Base-by-base conservation (phyloP, 2,329 filamentous ascomycete species). In the Juglanconis oblonga region DNA sequence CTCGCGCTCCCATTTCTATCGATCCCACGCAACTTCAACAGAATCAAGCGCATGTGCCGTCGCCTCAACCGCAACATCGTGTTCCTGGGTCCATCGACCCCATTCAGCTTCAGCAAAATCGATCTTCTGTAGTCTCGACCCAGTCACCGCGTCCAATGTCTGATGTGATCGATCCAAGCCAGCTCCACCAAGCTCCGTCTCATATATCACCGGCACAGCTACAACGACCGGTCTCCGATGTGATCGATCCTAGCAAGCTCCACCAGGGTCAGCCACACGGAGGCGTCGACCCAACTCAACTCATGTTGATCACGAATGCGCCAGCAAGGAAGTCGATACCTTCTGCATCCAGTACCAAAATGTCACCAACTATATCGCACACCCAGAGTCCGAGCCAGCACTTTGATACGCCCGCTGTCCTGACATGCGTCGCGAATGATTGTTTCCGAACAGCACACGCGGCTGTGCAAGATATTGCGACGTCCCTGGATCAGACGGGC, bases 401-500 rank as follows among this genome's bases (percentile, higher is more conserved):
- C 8, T 70, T 79, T 8, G 83, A 85, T 58, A 81, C 80, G 0
- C 76, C 83, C 3, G 77, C 86, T 2, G 75, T 92, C 8, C 77
- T 93, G 59, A 77, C 91, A 7, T 83, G 83, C n/a, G 79, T 92
- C 13, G 89, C 89, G 2, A 89, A 94, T 67, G 89, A 94, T 65
- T 92, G 90, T 67, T 85, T 93, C 55, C 76, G 77, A 32, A 87
- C 86, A 56, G 90, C 90, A 14, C 84, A 87, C 62, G 72, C 73
- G 2, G 79, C 85, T 60, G 80, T 80, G 1, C 74, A 79, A 3
- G 67, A 74, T 1, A 72, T 86, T 2, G 80, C 82, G 17, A 74
- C 75, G 17, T 76, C 80, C 2, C 78, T 82, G 55, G 78, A 82
- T 57, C 73, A 81, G 56, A 71, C 74, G 40, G 77, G 81, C 44